phyloP scores from a whole-genome alignment of 208 protist genomes.

The Crithidia acanthocephali region DNA sequence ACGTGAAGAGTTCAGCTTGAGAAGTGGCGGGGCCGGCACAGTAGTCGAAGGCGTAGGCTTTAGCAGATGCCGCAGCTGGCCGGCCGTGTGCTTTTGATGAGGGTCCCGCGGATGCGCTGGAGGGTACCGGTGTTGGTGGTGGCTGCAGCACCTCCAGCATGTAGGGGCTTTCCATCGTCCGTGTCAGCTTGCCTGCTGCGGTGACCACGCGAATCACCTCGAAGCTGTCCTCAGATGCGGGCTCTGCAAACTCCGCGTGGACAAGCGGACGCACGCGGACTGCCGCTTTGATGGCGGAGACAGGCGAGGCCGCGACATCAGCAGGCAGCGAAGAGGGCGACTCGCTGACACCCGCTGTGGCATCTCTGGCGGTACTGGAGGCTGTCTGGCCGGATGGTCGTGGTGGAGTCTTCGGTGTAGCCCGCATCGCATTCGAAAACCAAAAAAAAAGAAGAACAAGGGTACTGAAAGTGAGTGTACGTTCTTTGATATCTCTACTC shows the following conservation, averaged over 20 bases:
- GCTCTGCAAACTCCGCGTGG: background rate
- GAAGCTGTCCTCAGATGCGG: background rate
- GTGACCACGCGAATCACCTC: constrained; percentile 37
- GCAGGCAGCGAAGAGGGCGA: background rate
- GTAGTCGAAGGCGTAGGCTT: constrained; percentile 66
- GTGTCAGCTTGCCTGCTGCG: constrained; percentile 22
- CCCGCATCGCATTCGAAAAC: too few relatives aligned
- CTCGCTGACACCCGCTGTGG: too few relatives aligned
- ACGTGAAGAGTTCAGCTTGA: constrained; percentile 62
- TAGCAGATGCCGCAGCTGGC: background rate
- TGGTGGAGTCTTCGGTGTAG: too few relatives aligned
- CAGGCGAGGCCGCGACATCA: constrained; percentile 1
- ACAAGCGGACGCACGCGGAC: constrained; percentile 34
- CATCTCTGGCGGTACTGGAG: too few relatives aligned
- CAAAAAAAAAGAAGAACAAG: too few relatives aligned
- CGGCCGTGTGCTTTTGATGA: too few relatives aligned
- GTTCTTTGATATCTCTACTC: too few relatives aligned
- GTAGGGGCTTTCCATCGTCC: constrained; percentile 18
- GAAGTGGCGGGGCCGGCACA: constrained; percentile 56
- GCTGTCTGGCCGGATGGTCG: too few relatives aligned
- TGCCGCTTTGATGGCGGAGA: constrained; percentile 19
- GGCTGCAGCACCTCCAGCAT: constrained; percentile 35
- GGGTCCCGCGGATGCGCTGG: background rate
- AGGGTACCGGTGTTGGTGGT: background rate
- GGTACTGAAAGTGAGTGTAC: too few relatives aligned